Evolutionary conservation across 495 filamentous ascomycete species (phyloP), one percentile per base, ranked within the genome.

Genomic region (Penicillium canescens): DNA sequence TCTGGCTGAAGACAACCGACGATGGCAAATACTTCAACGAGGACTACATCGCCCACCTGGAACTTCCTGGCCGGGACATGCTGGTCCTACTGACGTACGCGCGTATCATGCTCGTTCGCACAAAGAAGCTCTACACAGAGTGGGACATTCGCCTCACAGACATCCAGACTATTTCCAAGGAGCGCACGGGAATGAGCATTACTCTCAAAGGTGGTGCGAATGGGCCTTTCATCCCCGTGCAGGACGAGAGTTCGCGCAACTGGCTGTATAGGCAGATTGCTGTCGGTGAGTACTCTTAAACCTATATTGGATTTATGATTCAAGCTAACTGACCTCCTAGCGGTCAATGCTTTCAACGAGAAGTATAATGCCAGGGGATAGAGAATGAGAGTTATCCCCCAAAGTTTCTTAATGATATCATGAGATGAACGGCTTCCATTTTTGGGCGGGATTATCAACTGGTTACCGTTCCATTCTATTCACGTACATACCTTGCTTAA

Each of bases 21-120:
- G 92, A 96, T 54, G 94, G 94, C 42, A 95, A 92, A 74, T 96
- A 90, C 76, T 98, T 98, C 82, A 85, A 93, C 73, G 95, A 98
- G 70, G 83, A 92, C 63, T 98, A 98, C 72, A 94, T 98, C 63
- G 94, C 92, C 11, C 94, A 98, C 58, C 80, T 98, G 18, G 94
- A 98, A 65, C 85, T 98, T 26, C 88, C 87, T 6, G 83, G 87
- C 8, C 86, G 92, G 63, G 94, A 97, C 62, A 89, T 95, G 82
- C 82, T 98, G 46, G 89, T 97, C 52, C 90, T 98, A 86, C 82
- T 98, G 56, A 98, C 94, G 16, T 98, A 95, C 67, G 84, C 85
- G 46, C 82, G 89, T 5, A 96, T 98, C 67, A 86, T 98, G 83
- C 83, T 98, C 21, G 86, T 98, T 55, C 82, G 91, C 60, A 87